Base-by-base conservation (phyloP, 177 flowering plant genomes). In the Telopea speciosissima region DNA sequence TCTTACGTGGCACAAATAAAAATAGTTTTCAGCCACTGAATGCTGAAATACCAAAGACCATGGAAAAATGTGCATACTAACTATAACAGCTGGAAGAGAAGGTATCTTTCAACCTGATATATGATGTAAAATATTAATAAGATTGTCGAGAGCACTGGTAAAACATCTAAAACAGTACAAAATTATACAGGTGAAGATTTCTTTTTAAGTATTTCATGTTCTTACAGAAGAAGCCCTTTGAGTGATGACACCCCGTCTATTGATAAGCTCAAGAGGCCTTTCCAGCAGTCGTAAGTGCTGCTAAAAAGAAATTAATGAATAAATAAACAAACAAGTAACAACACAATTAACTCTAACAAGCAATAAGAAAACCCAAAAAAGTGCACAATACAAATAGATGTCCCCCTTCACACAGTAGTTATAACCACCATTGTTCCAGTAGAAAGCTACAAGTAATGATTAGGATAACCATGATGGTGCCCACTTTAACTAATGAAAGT, bases 261-360 rank as follows among this genome's bases (percentile, higher is more conserved):
- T 86, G 24, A 74, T 67, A 44, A 95, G 81, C 3, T 84, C 86
- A 70, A 82, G 91, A 73, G 96, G 97, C 80, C 92, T 90, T 78
- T 89, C 88, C 23, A 89, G 72, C 24, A 95, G 88, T 52, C 77
- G 79, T 21, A 76, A 81, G 77, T 95, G 98, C 99, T 95, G 96
- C 21, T 9, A 63, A 33, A 68, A 28, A 21, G 63, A 76, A 76
- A 75, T 24, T 42, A 65, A 69, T 60, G 49, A 24, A 23, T n/a
- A 7, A 44, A 71, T 3, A 62, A 49, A 61, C 8, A 36, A 7
- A 62, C 11, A 42, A 13, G 49, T 44, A 44, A 62, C 19, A 22
- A 31, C 9, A 36, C 40, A 36, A 36, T 36, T 6, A 36, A 8
- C 40, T 8, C 9, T 24, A 8, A 63, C 12, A 44, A 14, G 54